These are phyloP conservation scores for Exophiala alcalophila DNA, from an alignment of 2,329 filamentous ascomycete genomes.

Conservation along the genomic window DNA sequence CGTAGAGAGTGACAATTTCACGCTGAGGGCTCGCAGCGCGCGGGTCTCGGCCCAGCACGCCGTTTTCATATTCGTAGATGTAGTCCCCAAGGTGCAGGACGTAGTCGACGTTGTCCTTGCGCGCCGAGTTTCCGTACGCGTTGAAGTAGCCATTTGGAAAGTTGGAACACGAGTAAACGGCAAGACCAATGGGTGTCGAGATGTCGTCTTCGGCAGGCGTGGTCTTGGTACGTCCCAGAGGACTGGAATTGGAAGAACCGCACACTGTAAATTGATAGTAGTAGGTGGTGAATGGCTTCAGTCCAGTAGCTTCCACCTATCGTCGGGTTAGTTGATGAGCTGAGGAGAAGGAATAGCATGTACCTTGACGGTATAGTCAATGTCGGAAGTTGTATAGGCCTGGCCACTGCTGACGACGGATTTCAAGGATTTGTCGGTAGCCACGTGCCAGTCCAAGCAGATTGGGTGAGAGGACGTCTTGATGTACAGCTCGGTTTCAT, in stretches of 20 bases:
- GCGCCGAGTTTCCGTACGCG: slow-evolving; percentile 47
- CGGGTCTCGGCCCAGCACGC: slow-evolving; percentile 52
- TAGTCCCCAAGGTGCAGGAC: slow-evolving; percentile 59
- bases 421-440: slow-evolving; percentile 47
- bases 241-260: slow-evolving; percentile 58
- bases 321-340: no score
- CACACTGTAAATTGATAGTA: slow-evolving; percentile 65
- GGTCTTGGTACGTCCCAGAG: slow-evolving; percentile 68
- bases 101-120: slow-evolving; percentile 60
- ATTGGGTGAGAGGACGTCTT: slow-evolving; percentile 58
- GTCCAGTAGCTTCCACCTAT: slow-evolving; percentile 59
- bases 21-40: slow-evolving; percentile 54
- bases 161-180: slow-evolving; percentile 69
- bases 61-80: slow-evolving; percentile 56
- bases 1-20: slow-evolving; percentile 46
- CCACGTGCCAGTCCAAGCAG: slow-evolving; percentile 65
- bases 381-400: slow-evolving; percentile 67
- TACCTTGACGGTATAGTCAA: slow-evolving; percentile 74
- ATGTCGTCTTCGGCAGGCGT: slow-evolving; percentile 58
- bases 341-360: no score
- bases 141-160: slow-evolving; percentile 48
- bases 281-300: slow-evolving; percentile 64
- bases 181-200: slow-evolving; percentile 58
- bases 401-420: slow-evolving; percentile 55
- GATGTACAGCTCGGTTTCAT: background rate